These are phyloP conservation scores for Peronospora farinosa DNA, from an alignment of 352 stramenopile genomes.

Conservation along the genomic window DNA sequence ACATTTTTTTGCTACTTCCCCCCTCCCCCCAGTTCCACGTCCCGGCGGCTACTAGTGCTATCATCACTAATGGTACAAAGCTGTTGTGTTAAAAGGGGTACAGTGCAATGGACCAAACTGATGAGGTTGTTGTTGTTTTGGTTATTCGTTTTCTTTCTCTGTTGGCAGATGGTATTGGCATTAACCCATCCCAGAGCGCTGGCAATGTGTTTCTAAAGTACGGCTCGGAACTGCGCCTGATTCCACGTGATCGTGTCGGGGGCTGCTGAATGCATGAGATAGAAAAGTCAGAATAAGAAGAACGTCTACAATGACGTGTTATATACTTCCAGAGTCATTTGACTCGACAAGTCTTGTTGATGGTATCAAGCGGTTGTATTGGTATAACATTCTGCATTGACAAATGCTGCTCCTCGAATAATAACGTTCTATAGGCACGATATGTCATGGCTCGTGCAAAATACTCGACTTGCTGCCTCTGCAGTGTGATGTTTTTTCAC, in stretches of 20 bases:
- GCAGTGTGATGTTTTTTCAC: slow-evolving; percentile 19
- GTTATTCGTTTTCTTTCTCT: neutral
- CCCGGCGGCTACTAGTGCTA: slow-evolving; percentile 72
- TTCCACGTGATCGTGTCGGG: slow-evolving; percentile 77
- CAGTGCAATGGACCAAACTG: slow-evolving; percentile 3
- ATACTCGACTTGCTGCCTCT: slow-evolving; percentile 2
- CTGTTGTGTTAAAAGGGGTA: neutral
- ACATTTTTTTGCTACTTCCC: slow-evolving; percentile 3
- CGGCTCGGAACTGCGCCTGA: slow-evolving; percentile 75
- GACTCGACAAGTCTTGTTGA: neutral
- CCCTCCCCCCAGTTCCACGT: slow-evolving; percentile 85
- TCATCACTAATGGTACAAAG: slow-evolving; percentile 74
- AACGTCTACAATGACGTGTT: neutral
- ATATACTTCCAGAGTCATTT: neutral
- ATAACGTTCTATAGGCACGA: slow-evolving; percentile 12
- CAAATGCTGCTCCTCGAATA: slow-evolving; percentile 14
- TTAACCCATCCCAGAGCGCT: slow-evolving; percentile 76
- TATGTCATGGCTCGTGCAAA: slow-evolving; percentile 3
- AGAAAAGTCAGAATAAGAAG: neutral
- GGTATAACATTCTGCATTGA: slow-evolving; percentile 22
- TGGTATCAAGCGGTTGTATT: slow-evolving; percentile 22
- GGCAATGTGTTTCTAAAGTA: slow-evolving; percentile 84
- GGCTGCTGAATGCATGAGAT: slow-evolving; percentile 19
- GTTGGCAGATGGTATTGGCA: slow-evolving; percentile 75
- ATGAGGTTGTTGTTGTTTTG: slow-evolving; percentile 8